Percentiles rank a stretch among this genome's conserved stretches.
These are phyloP conservation scores for Gaeumannomyces sp. DNA, from an alignment of 2,329 filamentous ascomycete genomes.

Conservation along the genomic window DNA sequence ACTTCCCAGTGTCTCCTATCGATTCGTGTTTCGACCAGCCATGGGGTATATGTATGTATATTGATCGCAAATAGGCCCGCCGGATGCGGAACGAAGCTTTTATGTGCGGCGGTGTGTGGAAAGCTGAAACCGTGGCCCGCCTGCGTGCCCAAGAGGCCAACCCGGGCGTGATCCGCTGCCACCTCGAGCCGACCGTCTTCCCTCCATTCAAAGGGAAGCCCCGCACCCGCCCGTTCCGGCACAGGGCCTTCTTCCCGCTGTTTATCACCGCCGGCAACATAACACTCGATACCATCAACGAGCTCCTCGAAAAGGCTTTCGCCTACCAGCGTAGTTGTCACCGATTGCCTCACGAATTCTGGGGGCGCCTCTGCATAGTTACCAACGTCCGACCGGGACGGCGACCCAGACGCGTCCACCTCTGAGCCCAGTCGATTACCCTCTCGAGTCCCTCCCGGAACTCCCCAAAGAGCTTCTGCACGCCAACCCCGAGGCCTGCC, in stretches of 20 bases:
- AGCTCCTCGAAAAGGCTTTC: neutral
- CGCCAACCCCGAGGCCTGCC: neutral
- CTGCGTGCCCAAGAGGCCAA: neutral
- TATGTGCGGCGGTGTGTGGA: neutral
- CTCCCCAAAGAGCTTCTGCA: neutral
- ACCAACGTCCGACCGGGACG: neutral
- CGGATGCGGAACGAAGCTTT: neutral
- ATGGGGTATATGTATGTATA: too few relatives aligned
- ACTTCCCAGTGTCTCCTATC: too few relatives aligned
- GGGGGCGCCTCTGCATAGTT: neutral
- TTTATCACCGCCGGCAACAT: conserved; percentile 4
- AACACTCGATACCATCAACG: neutral
- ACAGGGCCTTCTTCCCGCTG: neutral
- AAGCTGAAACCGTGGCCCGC: neutral
- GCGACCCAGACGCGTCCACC: neutral
- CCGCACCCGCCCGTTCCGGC: neutral
- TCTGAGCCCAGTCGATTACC: neutral
- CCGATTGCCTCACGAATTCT: too few relatives aligned
- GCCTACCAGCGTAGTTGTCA: neutral
- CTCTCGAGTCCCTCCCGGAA: neutral
- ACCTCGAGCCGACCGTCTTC: neutral
- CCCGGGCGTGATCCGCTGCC: neutral
- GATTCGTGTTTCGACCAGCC: too few relatives aligned
- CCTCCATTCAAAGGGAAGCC: neutral
- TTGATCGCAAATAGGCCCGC: neutral